Percentiles rank a stretch among this genome's conserved stretches.
Conservation (phyloP, 768 basidiomycete species). For the Dentipellis sp. region DNA sequence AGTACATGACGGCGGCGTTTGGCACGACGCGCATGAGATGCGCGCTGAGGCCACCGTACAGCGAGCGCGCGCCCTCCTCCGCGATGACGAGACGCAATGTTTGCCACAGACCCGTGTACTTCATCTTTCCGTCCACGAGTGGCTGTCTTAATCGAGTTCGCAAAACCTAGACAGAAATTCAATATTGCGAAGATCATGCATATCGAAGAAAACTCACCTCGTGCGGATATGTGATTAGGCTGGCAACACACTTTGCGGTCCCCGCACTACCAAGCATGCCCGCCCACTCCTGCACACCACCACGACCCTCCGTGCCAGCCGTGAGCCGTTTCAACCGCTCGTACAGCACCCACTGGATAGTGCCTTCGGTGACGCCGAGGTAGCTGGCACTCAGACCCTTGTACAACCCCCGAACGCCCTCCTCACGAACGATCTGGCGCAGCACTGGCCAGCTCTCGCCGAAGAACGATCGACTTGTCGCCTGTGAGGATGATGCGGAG, state of each 20-base stretch:
- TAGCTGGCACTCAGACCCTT: slow-evolving; percentile 93
- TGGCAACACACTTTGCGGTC: slow-evolving; percentile 88
- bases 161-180: slow-evolving; percentile 47
- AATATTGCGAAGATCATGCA: not conserved
- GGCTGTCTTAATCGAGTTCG: slow-evolving; percentile 92
- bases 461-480: slow-evolving; percentile 22
- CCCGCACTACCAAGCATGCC: slow-evolving; percentile 88
- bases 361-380: slow-evolving; percentile 90
- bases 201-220: slow-evolving; percentile 49
- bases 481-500: slow-evolving; percentile 18
- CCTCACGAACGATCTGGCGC: slow-evolving; percentile 64
- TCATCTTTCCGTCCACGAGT: slow-evolving; percentile 61
- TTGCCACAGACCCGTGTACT: slow-evolving; percentile 81
- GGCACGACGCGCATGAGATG: slow-evolving; percentile 96
- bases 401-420: slow-evolving; percentile 86
- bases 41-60: slow-evolving; percentile 90
- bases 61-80: slow-evolving; percentile 79
- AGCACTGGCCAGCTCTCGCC: slow-evolving; percentile 57
- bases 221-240: slow-evolving; percentile 94
- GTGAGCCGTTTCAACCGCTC: slow-evolving; percentile 79
- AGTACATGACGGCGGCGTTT: slow-evolving; percentile 96
- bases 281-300: slow-evolving; percentile 56
- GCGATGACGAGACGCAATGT: slow-evolving; percentile 77
- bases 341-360: slow-evolving; percentile 96
- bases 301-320: slow-evolving; percentile 40